Percentiles rank a stretch among this genome's conserved stretches.
phyloP scores from a whole-genome alignment of 306 rosid genomes.

The Fragaria iinumae region DNA sequence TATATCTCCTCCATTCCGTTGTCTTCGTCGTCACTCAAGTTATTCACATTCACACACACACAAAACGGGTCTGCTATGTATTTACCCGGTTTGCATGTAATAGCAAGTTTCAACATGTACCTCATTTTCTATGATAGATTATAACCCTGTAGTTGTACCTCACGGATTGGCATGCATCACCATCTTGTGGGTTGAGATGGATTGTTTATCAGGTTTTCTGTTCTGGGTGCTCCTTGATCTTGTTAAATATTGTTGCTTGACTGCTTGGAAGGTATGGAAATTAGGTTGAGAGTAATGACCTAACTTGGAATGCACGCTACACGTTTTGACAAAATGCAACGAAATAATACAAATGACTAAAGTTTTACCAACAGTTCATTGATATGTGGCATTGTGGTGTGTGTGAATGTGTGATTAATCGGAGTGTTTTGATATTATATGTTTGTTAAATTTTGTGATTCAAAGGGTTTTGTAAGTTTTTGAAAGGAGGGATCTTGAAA shows the following conservation, averaged over 20 bases:
- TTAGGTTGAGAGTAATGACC: neutral
- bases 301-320: constrained; percentile 18
- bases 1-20: too few relatives aligned
- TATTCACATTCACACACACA: too few relatives aligned
- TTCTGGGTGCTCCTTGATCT: neutral
- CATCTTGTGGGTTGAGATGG: constrained; percentile 1
- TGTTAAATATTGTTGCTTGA: constrained; percentile 8
- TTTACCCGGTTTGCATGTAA: too few relatives aligned
- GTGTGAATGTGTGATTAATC: neutral
- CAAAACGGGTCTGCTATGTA: too few relatives aligned
- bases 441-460: neutral
- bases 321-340: constrained; percentile 33
- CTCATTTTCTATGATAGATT: too few relatives aligned
- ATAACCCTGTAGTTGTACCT: neutral
- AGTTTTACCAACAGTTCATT: neutral
- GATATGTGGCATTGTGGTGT: neutral
- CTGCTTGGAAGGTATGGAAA: neutral
- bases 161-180: neutral
- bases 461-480: too few relatives aligned
- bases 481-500: constrained; percentile 31
- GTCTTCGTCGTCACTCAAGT: too few relatives aligned
- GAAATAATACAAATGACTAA: neutral
- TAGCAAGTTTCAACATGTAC: too few relatives aligned
- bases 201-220: neutral
- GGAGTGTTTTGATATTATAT: neutral